Base-by-base conservation (phyloP, 2,329 filamentous ascomycete species). In the Coniochaeta sp. region DNA sequence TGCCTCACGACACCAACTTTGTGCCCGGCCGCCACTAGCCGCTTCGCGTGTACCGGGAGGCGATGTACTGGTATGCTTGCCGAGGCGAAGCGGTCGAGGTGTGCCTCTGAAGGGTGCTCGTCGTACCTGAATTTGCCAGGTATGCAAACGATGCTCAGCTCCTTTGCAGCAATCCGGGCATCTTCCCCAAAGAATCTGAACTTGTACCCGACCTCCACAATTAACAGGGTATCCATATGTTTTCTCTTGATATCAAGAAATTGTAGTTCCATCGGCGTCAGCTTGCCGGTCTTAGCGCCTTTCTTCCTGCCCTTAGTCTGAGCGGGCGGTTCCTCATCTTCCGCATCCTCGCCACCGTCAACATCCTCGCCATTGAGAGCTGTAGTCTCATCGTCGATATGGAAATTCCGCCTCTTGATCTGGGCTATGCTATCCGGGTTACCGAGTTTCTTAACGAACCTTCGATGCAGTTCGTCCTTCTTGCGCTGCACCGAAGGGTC, bases 181-280 rank as follows among this genome's bases (percentile, higher is more conserved):
- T 99, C 95, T 69, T 98, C 93, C 12, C 95, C 95, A 70, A 96
- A 96, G 77, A 99, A 96, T 36, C 90, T 88, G 75, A 96, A 99
- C 72, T 99, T 99, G 77, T 99, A 99, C 58, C 95, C 95, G 9
- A 98, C 95, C 72, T 99, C 93, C 58, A 98, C 87, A 14, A 98
- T 89, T 59, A 99, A 80, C 22, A 99, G 69, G 0, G 93, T 95
- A 70, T 98, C 95, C 77, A 91, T 82, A 71, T 98, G 88, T 67
- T 93, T 90, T 62, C 87, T 83, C 76, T 99, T 99, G 73, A 99
- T 96, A 19, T 96, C 93, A 6, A 99, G 81, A 61, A 96, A 89
- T 69, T 98, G 95, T 44, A 89, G 84, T 72, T 98, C 93, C 87
- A 99, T 89, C 0, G 95, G 95, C 0, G 95, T 99, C 62, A 99